Percentiles rank a stretch among this genome's conserved stretches.
phyloP scores from a whole-genome alignment of 2,329 filamentous ascomycete species.

The Stromatinia cepivora region DNA sequence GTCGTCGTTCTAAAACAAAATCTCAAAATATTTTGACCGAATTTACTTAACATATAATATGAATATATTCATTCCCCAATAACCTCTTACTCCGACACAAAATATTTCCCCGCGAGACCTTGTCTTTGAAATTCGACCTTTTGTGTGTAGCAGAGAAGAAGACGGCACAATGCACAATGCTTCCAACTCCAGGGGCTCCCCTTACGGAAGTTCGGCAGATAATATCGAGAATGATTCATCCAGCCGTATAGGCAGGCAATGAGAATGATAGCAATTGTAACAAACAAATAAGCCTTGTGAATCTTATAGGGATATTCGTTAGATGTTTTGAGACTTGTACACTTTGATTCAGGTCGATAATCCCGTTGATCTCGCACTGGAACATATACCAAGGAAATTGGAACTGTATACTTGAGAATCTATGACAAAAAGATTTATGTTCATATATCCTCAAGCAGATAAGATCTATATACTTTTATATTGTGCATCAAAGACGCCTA shows the following conservation, averaged over 20 bases:
- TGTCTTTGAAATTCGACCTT: constrained; percentile 25
- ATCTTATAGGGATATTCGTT: too few relatives aligned
- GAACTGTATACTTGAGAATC: too few relatives aligned
- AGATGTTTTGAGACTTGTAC: too few relatives aligned
- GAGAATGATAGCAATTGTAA: too few relatives aligned
- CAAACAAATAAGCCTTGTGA: too few relatives aligned
- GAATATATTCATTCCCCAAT: neutral
- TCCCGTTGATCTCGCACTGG: too few relatives aligned
- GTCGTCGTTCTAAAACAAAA: too few relatives aligned
- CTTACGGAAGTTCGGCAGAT: constrained; percentile 31
- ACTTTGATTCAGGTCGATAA: too few relatives aligned
- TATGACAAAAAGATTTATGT: neutral
- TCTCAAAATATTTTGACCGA: too few relatives aligned
- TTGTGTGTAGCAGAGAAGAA: constrained; percentile 28
- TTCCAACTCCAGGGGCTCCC: constrained; percentile 33
- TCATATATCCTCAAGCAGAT: neutral
- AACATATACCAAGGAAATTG: neutral
- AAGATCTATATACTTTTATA: neutral
- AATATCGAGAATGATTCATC: constrained; percentile 22
- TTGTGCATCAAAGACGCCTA: neutral
- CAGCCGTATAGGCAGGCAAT: neutral
- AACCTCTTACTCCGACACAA: neutral
- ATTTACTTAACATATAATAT: too few relatives aligned
- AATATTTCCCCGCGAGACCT: neutral
- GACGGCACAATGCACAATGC: constrained; percentile 34